A percentile compares a stretch with the other conserved stretches of the same genome.
Evolutionary conservation across 139 green algal species (phyloP).

Genomic region (Pleodorina starrii): DNA sequence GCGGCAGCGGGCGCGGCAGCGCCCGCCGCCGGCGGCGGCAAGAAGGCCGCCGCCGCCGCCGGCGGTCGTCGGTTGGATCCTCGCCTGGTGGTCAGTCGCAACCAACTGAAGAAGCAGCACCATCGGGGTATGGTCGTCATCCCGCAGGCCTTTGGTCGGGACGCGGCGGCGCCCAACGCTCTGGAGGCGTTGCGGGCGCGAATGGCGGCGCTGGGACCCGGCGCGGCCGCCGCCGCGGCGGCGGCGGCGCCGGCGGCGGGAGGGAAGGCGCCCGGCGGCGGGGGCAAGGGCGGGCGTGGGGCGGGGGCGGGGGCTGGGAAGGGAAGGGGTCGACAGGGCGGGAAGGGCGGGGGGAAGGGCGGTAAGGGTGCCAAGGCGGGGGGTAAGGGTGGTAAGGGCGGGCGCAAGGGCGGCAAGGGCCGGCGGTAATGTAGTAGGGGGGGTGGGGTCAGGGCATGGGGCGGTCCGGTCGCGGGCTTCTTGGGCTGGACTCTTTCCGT

Average conservation of each 20-base stretch:
- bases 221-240: neutral
- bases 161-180: conserved; percentile 64
- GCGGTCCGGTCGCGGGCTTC: too few species aligned
- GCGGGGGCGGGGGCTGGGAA: too few species aligned
- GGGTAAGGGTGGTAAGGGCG: too few species aligned
- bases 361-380: too few species aligned
- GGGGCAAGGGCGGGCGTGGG: neutral
- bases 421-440: too few species aligned
- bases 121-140: conserved; percentile 40
- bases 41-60: neutral
- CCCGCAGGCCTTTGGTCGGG: conserved; percentile 63
- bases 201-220: conserved; percentile 25
- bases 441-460: too few species aligned
- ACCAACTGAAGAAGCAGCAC: conserved; percentile 45
- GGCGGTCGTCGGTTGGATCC: neutral
- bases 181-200: conserved; percentile 62
- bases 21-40: neutral
- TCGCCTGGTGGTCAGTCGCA: conserved; percentile 38
- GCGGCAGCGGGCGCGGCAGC: neutral
- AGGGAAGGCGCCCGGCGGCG: neutral
- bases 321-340: too few species aligned
- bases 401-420: too few species aligned
- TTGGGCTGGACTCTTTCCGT: too few species aligned
- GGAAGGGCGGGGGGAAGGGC: too few species aligned
- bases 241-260: neutral